phyloP scores from a whole-genome alignment of 1,139 yeast genomes.

The Magnusiomyces suaveolens region DNA sequence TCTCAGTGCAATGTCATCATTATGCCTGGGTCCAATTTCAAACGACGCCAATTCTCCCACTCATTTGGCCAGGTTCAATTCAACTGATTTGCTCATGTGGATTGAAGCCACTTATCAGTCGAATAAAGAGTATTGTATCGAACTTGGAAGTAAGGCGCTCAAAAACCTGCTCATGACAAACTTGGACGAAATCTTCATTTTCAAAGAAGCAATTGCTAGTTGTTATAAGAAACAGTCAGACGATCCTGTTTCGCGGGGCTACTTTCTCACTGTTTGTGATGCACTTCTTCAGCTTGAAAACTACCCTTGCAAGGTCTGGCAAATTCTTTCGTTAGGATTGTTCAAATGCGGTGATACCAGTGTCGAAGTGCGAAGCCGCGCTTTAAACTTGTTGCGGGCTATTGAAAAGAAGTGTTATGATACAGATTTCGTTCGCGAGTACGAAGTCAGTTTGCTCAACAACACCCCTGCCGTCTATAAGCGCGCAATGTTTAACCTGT shows the following conservation, averaged over 20 bases:
- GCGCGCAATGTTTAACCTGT: constrained; percentile 61
- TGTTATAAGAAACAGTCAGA: constrained; percentile 46
- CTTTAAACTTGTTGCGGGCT: constrained; percentile 49
- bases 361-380: constrained; percentile 49
- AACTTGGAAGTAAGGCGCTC: constrained; percentile 64
- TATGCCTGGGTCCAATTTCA: constrained; percentile 44
- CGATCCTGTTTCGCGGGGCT: constrained; percentile 45
- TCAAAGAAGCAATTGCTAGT: constrained; percentile 53
- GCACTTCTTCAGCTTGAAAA: constrained; percentile 41
- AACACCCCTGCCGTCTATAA: constrained; percentile 66
- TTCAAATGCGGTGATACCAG: constrained; percentile 63
- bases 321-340: constrained; percentile 53
- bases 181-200: constrained; percentile 46
- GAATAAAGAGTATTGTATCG: constrained; percentile 49
- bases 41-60: constrained; percentile 27
- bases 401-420: constrained; percentile 48
- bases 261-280: constrained; percentile 62
- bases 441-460: constrained; percentile 54
- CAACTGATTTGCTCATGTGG: constrained; percentile 65
- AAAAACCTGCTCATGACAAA: constrained; percentile 56
- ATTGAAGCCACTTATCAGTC: constrained; percentile 58
- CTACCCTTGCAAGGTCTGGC: constrained; percentile 42
- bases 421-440: constrained; percentile 39
- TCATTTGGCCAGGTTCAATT: constrained; percentile 51
- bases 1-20: constrained; percentile 71